phyloP scores from a whole-genome alignment of 129 eudicot genomes.

The Calendula officinalis region DNA sequence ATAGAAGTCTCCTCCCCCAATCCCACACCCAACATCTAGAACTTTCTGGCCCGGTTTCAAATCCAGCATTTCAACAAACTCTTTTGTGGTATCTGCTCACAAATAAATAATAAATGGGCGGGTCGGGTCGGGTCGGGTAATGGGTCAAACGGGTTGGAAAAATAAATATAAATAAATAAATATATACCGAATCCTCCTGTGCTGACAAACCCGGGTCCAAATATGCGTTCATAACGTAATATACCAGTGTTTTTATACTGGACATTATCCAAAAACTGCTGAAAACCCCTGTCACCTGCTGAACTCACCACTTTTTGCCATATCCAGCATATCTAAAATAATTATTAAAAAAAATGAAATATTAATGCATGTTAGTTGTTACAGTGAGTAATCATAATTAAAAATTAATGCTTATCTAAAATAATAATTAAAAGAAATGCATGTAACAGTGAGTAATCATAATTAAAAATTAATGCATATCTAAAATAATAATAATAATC shows the following conservation, averaged over 20 bases:
- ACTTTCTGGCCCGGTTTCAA: constrained; percentile 94
- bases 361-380: not conserved
- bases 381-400: too few relatives aligned
- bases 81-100: constrained; percentile 80
- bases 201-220: constrained; percentile 93
- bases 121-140: too few relatives aligned
- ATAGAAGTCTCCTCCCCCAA: constrained; percentile 98
- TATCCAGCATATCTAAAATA: constrained; percentile 85
- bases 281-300: constrained; percentile 70
- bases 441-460: too few relatives aligned
- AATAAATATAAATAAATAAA: too few relatives aligned
- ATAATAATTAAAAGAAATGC: too few relatives aligned
- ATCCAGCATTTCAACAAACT: constrained; percentile 78
- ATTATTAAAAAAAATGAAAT: too few relatives aligned
- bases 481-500: not conserved
- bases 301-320: constrained; percentile 89
- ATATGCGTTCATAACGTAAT: constrained; percentile 88
- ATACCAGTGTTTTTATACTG: constrained; percentile 87
- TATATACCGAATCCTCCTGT: constrained; percentile 91
- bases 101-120: too few relatives aligned
- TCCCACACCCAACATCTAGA: constrained; percentile 98
- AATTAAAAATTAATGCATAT: too few relatives aligned
- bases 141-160: too few relatives aligned
- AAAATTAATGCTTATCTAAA: too few relatives aligned
- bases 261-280: constrained; percentile 77